These are phyloP conservation scores for Aspergillus mulundensis DNA, from an alignment of 495 filamentous ascomycete genomes.

Conservation along the genomic window DNA sequence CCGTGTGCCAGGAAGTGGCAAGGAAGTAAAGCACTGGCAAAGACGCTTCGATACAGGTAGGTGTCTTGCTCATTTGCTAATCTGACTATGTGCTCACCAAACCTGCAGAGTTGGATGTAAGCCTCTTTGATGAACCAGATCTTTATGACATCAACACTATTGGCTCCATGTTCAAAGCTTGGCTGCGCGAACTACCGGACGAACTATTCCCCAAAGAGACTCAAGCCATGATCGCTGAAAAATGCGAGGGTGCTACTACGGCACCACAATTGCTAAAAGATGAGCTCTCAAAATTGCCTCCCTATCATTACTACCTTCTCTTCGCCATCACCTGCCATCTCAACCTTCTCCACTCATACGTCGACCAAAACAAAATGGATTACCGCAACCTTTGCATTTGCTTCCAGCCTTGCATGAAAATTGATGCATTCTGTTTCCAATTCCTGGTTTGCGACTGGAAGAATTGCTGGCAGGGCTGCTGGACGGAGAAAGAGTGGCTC, in stretches of 20 bases:
- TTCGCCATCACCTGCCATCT: constrained; percentile 94
- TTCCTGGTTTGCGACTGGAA: constrained; percentile 90
- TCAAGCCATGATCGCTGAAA: constrained; percentile 68
- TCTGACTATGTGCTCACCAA: constrained; percentile 1
- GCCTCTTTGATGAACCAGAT: constrained; percentile 76
- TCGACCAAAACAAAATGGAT: constrained; percentile 91
- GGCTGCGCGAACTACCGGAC: constrained; percentile 89
- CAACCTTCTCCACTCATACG: constrained; percentile 77
- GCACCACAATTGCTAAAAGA: constrained; percentile 80
- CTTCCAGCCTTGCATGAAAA: constrained; percentile 91
- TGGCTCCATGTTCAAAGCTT: constrained; percentile 86
- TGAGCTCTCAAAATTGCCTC: constrained; percentile 82
- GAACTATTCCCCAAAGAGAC: constrained; percentile 79
- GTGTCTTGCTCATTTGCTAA: constrained; percentile 7
- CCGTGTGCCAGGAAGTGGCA: constrained; percentile 77
- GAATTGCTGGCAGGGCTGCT: constrained; percentile 92
- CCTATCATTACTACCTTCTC: constrained; percentile 92
- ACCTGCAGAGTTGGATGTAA: constrained; percentile 67
- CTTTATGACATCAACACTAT: constrained; percentile 93
- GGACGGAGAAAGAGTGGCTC: constrained; percentile 77
- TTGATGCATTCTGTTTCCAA: constrained; percentile 85
- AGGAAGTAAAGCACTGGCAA: constrained; percentile 83
- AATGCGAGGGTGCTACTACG: constrained; percentile 68
- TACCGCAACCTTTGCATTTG: constrained; percentile 89
- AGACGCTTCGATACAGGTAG: constrained; percentile 75